A percentile compares a stretch with the other conserved stretches of the same genome.
phyloP scores from a whole-genome alignment of 768 basidiomycete species.

The Galerina sulciceps region DNA sequence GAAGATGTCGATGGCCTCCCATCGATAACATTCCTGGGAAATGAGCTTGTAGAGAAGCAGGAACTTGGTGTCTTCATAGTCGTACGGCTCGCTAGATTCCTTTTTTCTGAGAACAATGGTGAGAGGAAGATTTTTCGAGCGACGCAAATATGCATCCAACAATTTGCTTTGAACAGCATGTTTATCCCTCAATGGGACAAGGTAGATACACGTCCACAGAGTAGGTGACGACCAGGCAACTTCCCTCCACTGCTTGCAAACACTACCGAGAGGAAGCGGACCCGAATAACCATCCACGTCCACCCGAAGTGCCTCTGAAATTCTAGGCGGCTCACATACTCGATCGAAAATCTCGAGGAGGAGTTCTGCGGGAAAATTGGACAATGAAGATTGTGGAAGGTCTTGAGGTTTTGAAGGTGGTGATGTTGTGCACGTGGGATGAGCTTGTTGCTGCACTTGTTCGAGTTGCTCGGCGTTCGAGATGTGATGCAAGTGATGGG shows the following conservation, averaged over 20 bases:
- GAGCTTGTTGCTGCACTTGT: no score
- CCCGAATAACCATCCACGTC: not conserved
- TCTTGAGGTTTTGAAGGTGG: no score
- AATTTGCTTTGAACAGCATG: no score
- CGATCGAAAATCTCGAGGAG: not conserved
- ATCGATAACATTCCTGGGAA: constrained; percentile 3
- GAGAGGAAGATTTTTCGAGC: no score
- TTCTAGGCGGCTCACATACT: not conserved
- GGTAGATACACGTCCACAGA: constrained; percentile 11
- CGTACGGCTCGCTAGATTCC: no score
- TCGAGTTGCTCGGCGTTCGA: no score
- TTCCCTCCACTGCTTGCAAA: constrained; percentile 12
- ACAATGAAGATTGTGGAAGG: no score
- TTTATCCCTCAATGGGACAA: no score
- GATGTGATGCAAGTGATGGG: no score
- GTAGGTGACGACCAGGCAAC: constrained; percentile 11
- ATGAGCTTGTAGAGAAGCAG: constrained; percentile 2
- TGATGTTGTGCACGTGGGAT: no score
- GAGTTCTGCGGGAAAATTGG: constrained; percentile 11
- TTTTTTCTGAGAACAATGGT: no score
- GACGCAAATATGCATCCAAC: no score
- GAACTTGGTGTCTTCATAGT: not conserved
- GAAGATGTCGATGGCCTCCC: constrained; percentile 8
- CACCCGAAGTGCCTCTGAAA: not conserved
- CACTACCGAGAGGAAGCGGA: constrained; percentile 10